A percentile compares a stretch with the other conserved stretches of the same genome.
Evolutionary conservation across 768 basidiomycete species (phyloP).

Genomic region (Sarcomyxa edulis): DNA sequence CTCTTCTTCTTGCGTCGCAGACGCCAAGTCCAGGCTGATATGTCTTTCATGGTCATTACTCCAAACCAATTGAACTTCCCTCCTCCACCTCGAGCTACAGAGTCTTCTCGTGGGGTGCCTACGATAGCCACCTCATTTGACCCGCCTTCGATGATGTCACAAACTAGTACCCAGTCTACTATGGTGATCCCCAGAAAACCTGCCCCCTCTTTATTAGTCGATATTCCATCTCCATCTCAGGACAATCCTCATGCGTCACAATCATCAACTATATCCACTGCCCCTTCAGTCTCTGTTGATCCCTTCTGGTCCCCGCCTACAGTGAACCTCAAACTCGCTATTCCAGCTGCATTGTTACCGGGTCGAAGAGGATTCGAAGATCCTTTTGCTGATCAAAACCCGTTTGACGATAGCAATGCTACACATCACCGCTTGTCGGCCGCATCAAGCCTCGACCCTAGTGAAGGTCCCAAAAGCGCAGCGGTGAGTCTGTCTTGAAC

Average conservation of each 20-base stretch:
- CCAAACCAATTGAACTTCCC: neutral
- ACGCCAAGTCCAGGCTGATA: neutral
- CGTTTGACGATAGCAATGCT: neutral
- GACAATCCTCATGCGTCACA: no score
- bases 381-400: neutral
- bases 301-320: no score
- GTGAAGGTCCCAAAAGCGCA: no score
- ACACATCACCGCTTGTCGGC: neutral
- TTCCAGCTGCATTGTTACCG: no score
- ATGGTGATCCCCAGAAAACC: neutral
- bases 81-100: neutral
- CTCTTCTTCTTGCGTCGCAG: constrained; percentile 6
- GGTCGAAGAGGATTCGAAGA: no score
- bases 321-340: no score
- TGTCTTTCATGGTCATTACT: neutral
- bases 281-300: no score
- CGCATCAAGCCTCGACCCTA: neutral
- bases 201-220: no score
- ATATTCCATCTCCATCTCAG: no score
- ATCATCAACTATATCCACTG: no score
- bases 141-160: neutral
- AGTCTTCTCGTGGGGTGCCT: neutral
- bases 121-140: neutral
- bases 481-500: no score
- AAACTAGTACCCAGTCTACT: neutral